These are phyloP conservation scores for Debaryomycetaceae sp. DNA, from an alignment of 1,139 yeast genomes.

Conservation along the genomic window DNA sequence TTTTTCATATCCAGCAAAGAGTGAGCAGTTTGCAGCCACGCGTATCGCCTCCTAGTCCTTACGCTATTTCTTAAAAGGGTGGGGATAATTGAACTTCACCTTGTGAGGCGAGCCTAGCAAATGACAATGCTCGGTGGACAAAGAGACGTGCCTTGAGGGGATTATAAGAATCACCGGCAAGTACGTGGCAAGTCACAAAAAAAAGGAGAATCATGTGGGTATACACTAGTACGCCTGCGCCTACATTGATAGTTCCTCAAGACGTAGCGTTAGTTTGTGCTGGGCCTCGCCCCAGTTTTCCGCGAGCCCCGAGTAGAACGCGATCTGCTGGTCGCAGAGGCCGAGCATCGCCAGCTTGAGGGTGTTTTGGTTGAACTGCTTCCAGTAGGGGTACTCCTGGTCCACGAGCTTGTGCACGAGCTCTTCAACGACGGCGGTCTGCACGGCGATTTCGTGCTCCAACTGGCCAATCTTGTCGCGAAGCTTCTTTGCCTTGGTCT, in stretches of 20 bases:
- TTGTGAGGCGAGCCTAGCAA: too few relatives aligned
- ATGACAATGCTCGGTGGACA: too few relatives aligned
- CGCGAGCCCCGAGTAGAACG: conserved; percentile 62
- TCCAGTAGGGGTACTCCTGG: conserved; percentile 77
- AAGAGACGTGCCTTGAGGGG: too few relatives aligned
- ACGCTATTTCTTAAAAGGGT: too few relatives aligned
- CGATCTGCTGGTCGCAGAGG: conserved; percentile 67
- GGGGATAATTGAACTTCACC: too few relatives aligned
- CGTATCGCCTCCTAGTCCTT: too few relatives aligned
- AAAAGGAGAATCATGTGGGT: too few relatives aligned
- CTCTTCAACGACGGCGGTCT: conserved; percentile 39
- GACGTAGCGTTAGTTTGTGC: conserved; percentile 26
- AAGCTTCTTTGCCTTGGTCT: conserved; percentile 23
- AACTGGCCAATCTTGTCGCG: conserved; percentile 23
- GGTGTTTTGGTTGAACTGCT: conserved; percentile 67
- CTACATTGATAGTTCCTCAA: conserved; percentile 25
- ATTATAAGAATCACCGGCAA: too few relatives aligned
- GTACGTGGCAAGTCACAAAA: too few relatives aligned
- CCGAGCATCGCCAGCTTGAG: conserved; percentile 58
- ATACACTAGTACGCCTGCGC: conserved; percentile 1
- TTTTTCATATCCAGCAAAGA: too few relatives aligned
- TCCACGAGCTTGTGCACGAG: conserved; percentile 63
- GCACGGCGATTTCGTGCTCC: conserved; percentile 45
- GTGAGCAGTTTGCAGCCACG: too few relatives aligned
- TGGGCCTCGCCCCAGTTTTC: conserved; percentile 64